phyloP scores from a whole-genome alignment of 2,329 filamentous ascomycete genomes.

The Uncinocarpus reesii region DNA sequence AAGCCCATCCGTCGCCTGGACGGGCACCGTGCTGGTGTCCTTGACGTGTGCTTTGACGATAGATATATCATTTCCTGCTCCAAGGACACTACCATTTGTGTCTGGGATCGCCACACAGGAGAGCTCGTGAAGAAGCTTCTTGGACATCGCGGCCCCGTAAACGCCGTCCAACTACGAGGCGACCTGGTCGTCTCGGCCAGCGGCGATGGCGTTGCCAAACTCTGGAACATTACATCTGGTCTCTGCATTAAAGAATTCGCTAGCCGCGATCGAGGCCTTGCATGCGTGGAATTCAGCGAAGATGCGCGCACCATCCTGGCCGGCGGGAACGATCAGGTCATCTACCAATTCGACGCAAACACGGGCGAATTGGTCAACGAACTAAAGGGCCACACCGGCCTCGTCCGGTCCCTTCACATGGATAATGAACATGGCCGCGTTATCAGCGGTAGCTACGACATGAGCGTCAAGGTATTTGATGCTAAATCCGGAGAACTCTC shows the following conservation, averaged over 20 bases:
- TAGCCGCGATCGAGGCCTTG: slow-evolving; percentile 84
- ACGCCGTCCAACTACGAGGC: slow-evolving; percentile 88
- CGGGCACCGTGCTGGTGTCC: slow-evolving; percentile 74
- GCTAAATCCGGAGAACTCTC: slow-evolving; percentile 67
- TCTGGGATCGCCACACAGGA: slow-evolving; percentile 82
- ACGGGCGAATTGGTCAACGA: slow-evolving; percentile 74
- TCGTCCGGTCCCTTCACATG: slow-evolving; percentile 84
- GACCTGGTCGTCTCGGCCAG: slow-evolving; percentile 89
- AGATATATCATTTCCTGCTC: slow-evolving; percentile 93
- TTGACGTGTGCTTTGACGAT: slow-evolving; percentile 88
- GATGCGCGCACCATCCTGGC: slow-evolving; percentile 89
- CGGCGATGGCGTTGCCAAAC: slow-evolving; percentile 82
- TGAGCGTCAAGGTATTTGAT: slow-evolving; percentile 90
- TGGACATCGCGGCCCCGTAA: slow-evolving; percentile 85
- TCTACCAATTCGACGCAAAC: slow-evolving; percentile 90
- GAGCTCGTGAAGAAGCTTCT: slow-evolving; percentile 64
- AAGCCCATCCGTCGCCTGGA: slow-evolving; percentile 66
- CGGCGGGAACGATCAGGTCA: slow-evolving; percentile 88
- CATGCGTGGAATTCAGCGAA: slow-evolving; percentile 91
- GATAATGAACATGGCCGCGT: slow-evolving; percentile 78
- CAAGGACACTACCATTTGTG: slow-evolving; percentile 86
- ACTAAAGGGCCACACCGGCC: slow-evolving; percentile 69
- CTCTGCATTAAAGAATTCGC: slow-evolving; percentile 81
- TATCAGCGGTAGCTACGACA: slow-evolving; percentile 87
- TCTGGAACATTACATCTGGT: slow-evolving; percentile 90